phyloP scores from a whole-genome alignment of 352 stramenopile genomes.

The Plasmopara viticola region DNA sequence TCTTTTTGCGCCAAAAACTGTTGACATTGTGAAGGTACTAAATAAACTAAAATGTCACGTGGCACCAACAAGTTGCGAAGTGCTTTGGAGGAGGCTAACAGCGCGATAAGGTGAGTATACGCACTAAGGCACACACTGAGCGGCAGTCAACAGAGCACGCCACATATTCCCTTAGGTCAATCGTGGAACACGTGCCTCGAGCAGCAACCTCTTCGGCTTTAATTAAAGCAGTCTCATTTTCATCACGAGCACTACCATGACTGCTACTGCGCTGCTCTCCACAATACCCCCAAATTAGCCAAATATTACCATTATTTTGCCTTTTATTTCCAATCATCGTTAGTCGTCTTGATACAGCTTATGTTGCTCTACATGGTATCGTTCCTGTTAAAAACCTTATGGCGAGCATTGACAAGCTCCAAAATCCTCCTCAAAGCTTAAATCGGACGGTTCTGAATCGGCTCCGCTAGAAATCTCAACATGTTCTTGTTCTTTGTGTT shows the following conservation, averaged over 20 bases:
- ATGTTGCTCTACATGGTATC: conserved; percentile 39
- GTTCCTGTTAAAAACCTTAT: conserved; percentile 53
- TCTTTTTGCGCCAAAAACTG: too few species aligned
- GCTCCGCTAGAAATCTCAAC: conserved; percentile 27
- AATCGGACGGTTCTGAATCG: conserved; percentile 9
- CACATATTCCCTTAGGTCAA: too few species aligned
- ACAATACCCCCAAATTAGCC: background rate
- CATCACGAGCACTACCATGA: conserved; percentile 8
- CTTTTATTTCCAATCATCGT: too few species aligned
- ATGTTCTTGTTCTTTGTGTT: conserved; percentile 29
- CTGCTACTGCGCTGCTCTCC: conserved; percentile 34
- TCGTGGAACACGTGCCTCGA: too few species aligned
- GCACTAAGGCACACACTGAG: too few species aligned
- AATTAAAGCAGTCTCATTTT: background rate
- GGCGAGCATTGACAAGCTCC: conserved; percentile 30
- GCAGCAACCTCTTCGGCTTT: too few species aligned
- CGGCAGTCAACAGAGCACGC: too few species aligned
- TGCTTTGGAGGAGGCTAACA: too few species aligned
- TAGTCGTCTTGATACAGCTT: conserved; percentile 30
- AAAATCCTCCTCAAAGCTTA: conserved; percentile 7
- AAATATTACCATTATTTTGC: background rate
- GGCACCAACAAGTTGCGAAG: too few species aligned
- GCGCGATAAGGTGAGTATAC: too few species aligned
- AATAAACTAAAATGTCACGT: too few species aligned
- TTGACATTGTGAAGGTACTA: too few species aligned